Conservation (phyloP, 306 rosid species). For the Trifolium fragiferum region DNA sequence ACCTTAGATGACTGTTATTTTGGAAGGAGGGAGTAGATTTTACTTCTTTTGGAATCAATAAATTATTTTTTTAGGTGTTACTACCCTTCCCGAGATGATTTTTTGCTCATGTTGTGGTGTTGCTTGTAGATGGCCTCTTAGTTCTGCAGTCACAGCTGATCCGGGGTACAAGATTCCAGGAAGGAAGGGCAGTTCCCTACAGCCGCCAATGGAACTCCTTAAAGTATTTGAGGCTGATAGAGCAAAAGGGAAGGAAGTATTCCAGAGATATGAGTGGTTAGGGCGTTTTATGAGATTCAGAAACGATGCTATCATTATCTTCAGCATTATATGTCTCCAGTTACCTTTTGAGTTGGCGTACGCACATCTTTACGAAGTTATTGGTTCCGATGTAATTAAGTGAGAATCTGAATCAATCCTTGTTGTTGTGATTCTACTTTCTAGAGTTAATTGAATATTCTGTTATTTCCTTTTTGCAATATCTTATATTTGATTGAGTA, state of each 20-base stretch:
- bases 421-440: constrained; percentile 26
- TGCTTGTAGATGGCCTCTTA: constrained; percentile 79
- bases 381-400: constrained; percentile 67
- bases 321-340: constrained; percentile 94
- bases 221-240: constrained; percentile 65
- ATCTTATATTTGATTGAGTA: constrained; percentile 3
- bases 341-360: constrained; percentile 95
- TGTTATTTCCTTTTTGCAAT: background rate
- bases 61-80: background rate
- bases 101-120: constrained; percentile 34
- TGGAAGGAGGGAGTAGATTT: background rate
- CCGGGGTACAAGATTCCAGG: constrained; percentile 58
- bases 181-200: constrained; percentile 55
- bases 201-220: constrained; percentile 56
- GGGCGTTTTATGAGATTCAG: constrained; percentile 84
- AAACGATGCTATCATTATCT: constrained; percentile 78
- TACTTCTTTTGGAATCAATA: constrained; percentile 14
- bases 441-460: constrained; percentile 31
- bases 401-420: constrained; percentile 52
- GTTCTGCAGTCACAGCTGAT: constrained; percentile 58
- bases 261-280: constrained; percentile 87
- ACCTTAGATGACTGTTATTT: no score
- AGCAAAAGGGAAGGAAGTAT: constrained; percentile 64
- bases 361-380: constrained; percentile 87
- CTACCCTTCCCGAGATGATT: constrained; percentile 19